A percentile compares a stretch with the other conserved stretches of the same genome.
These are phyloP conservation scores for Talaromyces trachyspermus DNA, from an alignment of 495 filamentous ascomycete genomes.

Conservation along the genomic window DNA sequence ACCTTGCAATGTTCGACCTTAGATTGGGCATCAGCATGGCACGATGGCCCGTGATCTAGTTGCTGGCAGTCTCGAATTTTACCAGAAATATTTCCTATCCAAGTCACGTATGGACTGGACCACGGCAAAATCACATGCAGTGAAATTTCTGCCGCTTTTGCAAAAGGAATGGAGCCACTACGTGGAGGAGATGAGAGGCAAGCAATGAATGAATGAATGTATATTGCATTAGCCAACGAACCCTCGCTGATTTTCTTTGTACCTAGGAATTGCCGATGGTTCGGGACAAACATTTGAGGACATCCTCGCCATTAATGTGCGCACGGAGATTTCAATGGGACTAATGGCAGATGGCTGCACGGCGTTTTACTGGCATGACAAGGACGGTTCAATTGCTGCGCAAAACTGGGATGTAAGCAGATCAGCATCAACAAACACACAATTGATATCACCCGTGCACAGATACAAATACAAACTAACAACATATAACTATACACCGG, in stretches of 20 bases:
- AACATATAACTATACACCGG: not conserved
- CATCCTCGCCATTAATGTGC: constrained; percentile 59
- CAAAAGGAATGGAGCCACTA: constrained; percentile 29
- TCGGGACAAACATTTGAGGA: constrained; percentile 43
- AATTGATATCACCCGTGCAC: not conserved
- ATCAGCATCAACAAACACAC: constrained; percentile 10
- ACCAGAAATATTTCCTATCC: constrained; percentile 1
- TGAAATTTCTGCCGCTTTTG: constrained; percentile 28
- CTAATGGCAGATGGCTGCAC: constrained; percentile 60
- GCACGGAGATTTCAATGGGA: constrained; percentile 61
- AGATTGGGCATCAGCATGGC: constrained; percentile 7
- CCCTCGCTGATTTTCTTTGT: not conserved
- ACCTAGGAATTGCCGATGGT: constrained; percentile 51
- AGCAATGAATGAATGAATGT: not conserved
- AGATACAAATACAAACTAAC: no score
- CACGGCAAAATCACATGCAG: constrained; percentile 12
- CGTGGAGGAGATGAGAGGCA: constrained; percentile 31
- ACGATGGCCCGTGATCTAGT: not conserved
- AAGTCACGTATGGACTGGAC: constrained; percentile 2
- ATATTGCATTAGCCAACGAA: not conserved
- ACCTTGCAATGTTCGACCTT: no score
- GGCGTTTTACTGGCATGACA: constrained; percentile 43
- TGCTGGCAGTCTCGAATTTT: constrained; percentile 1
- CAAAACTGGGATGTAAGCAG: constrained; percentile 65
- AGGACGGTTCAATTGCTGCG: constrained; percentile 36